These are phyloP conservation scores for Exidia glandulosa DNA, from an alignment of 768 basidiomycete species.

Conservation along the genomic window DNA sequence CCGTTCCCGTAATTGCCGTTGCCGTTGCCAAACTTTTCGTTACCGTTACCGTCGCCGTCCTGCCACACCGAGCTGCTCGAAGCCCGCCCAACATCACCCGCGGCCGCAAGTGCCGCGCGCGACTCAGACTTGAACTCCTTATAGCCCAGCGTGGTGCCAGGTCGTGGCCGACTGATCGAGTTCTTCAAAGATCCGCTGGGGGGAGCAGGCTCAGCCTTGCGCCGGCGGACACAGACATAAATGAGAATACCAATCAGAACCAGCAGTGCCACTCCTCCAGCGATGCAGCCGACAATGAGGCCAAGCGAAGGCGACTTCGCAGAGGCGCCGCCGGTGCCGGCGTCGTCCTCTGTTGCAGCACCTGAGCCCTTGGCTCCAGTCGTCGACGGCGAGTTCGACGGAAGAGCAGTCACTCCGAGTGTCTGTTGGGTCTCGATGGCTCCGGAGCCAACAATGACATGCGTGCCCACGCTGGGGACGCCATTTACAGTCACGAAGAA, in stretches of 20 bases:
- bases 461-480: conserved; percentile 69
- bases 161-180: not conserved
- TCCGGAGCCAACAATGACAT: conserved; percentile 72
- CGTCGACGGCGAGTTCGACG: conserved; percentile 32
- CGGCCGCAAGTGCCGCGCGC: not conserved
- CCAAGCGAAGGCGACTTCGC: not conserved
- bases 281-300: conserved; percentile 9
- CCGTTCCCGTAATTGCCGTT: no score
- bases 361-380: conserved; percentile 13
- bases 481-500: conserved; percentile 77
- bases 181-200: conserved; percentile 20
- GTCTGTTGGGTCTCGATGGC: conserved; percentile 62
- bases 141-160: not conserved
- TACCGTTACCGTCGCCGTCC: no score
- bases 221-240: not conserved
- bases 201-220: conserved; percentile 18
- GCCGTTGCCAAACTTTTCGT: no score
- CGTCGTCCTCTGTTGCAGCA: conserved; percentile 25
- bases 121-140: not conserved
- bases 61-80: not conserved
- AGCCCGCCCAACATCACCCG: not conserved
- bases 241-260: conserved; percentile 35
- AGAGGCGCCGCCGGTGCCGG: conserved; percentile 6
- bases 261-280: conserved; percentile 42
- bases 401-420: conserved; percentile 32